Conservation (phyloP, 2,329 filamentous ascomycete genomes). For the Aspergillus vadensis region DNA sequence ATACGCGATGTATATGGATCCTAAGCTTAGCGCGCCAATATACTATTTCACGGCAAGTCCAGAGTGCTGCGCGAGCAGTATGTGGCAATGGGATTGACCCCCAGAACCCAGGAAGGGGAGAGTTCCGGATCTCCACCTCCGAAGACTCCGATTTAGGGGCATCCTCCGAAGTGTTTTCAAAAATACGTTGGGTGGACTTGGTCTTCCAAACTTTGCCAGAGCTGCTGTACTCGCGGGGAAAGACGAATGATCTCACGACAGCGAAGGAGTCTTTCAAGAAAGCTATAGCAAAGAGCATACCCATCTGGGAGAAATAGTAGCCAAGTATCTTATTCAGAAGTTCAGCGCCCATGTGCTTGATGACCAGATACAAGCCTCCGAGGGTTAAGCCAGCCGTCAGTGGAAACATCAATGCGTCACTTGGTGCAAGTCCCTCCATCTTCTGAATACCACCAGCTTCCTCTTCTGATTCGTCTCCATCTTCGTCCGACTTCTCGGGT, state of each 20-base stretch:
- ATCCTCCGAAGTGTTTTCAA: slow-evolving; percentile 23
- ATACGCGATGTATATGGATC: slow-evolving; percentile 56
- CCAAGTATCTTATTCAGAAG: slow-evolving; percentile 81
- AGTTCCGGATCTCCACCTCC: slow-evolving; percentile 35
- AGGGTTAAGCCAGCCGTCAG: slow-evolving; percentile 73
- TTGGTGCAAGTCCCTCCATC: slow-evolving; percentile 70
- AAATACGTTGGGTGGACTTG: slow-evolving; percentile 35
- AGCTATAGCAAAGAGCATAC: slow-evolving; percentile 73
- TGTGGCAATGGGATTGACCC: slow-evolving; percentile 50
- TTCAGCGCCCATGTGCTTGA: slow-evolving; percentile 81
- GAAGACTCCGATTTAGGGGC: slow-evolving; percentile 9
- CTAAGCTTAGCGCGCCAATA: slow-evolving; percentile 55
- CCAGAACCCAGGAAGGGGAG: slow-evolving; percentile 56
- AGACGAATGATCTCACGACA: slow-evolving; percentile 66
- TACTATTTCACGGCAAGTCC: slow-evolving; percentile 52
- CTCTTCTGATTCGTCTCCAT: slow-evolving; percentile 39
- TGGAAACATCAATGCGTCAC: slow-evolving; percentile 83
- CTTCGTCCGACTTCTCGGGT: slow-evolving; percentile 50
- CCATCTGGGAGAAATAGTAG: slow-evolving; percentile 79
- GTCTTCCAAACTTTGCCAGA: slow-evolving; percentile 53
- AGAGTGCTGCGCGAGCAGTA: slow-evolving; percentile 42
- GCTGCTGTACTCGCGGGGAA: slow-evolving; percentile 69
- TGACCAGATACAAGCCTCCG: slow-evolving; percentile 77
- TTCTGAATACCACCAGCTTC: slow-evolving; percentile 56
- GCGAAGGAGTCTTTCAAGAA: slow-evolving; percentile 73